Evolutionary conservation across 331 rosid genomes (phyloP).

Genomic region (Pyracantha coccinea): DNA sequence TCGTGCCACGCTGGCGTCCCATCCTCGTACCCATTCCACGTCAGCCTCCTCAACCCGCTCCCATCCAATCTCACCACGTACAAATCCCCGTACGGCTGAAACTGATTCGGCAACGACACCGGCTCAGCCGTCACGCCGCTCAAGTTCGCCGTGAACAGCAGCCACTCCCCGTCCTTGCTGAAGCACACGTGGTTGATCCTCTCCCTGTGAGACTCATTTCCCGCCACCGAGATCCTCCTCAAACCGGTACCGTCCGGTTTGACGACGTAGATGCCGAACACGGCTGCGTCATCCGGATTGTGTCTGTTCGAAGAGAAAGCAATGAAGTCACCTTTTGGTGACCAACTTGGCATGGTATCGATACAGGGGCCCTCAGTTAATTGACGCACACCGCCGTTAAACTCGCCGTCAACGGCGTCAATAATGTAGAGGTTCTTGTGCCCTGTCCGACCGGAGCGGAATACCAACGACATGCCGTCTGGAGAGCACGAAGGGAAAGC

Average conservation of each 20-base stretch:
- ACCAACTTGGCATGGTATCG: constrained; percentile 92
- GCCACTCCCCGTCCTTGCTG: constrained; percentile 67
- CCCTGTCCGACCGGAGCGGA: constrained; percentile 75
- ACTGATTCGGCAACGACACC: constrained; percentile 70
- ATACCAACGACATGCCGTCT: constrained; percentile 59
- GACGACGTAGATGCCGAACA: constrained; percentile 60
- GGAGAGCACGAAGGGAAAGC: constrained; percentile 81
- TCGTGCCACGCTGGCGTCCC: constrained; percentile 74
- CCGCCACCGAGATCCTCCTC: constrained; percentile 54
- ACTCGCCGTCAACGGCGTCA: constrained; percentile 62
- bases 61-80: constrained; percentile 55
- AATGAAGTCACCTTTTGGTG: constrained; percentile 72
- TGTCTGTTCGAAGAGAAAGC: constrained; percentile 82
- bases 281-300: constrained; percentile 26
- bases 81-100: constrained; percentile 91
- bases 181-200: constrained; percentile 83
- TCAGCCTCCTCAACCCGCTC: constrained; percentile 74
- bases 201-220: constrained; percentile 38
- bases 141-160: constrained; percentile 60
- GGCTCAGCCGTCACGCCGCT: constrained; percentile 72
- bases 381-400: constrained; percentile 37
- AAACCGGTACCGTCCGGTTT: constrained; percentile 56
- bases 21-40: constrained; percentile 64
- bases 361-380: constrained; percentile 72
- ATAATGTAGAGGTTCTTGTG: constrained; percentile 61